Conservation (phyloP, 2,329 filamentous ascomycete genomes). For the Aureobasidium namibiae region DNA sequence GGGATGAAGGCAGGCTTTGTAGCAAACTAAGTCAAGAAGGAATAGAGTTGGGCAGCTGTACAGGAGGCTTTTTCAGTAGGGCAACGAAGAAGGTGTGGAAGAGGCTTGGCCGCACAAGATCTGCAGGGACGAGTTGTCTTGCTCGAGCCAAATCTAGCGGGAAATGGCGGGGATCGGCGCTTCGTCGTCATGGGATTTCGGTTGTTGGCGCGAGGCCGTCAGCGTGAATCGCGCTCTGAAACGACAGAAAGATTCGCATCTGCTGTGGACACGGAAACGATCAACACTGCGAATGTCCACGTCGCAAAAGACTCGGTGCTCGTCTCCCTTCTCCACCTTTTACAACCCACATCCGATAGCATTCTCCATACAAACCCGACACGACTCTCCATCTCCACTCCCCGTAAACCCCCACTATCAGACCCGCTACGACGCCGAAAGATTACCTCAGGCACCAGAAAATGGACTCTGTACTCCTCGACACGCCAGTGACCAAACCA, state of each 20-base stretch:
- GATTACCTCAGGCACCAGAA: neutral
- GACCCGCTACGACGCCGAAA: neutral
- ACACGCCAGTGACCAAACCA: neutral
- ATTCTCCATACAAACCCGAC: too few species aligned
- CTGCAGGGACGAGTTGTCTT: neutral
- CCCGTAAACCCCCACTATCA: neutral
- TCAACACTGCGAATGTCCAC: neutral
- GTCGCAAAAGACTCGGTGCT: too few species aligned
- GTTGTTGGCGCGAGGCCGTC: neutral
- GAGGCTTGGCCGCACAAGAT: neutral
- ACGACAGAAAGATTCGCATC: neutral
- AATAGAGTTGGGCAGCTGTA: neutral
- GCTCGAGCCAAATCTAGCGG: neutral
- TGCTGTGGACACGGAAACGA: neutral
- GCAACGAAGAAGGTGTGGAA: neutral
- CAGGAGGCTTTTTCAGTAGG: neutral
- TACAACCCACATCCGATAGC: neutral
- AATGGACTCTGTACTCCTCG: neutral
- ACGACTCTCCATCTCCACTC: neutral
- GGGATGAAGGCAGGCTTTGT: too few species aligned
- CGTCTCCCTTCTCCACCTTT: neutral
- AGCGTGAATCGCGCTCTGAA: neutral
- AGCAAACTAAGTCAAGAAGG: too few species aligned
- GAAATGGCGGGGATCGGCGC: neutral
- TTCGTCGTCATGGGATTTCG: neutral